These are phyloP conservation scores for Polygonum aviculare DNA, from an alignment of 148 eudicot species.

Conservation along the genomic window DNA sequence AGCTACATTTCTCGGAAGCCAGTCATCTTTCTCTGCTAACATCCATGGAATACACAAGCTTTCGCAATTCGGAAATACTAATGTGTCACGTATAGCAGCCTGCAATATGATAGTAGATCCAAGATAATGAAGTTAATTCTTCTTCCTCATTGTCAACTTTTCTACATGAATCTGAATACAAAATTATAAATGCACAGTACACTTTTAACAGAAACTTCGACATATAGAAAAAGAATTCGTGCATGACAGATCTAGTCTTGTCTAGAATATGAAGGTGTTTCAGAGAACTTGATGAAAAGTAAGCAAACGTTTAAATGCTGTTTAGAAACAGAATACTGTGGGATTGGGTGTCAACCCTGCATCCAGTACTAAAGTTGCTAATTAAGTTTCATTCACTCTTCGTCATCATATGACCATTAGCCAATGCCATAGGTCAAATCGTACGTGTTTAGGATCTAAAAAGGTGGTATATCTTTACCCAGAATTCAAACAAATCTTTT, in stretches of 20 bases:
- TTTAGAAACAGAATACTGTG: neutral
- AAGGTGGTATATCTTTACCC: neutral
- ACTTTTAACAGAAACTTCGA: neutral
- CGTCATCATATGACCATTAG: neutral
- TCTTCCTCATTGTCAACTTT: neutral
- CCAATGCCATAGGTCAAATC: neutral
- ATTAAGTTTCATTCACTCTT: neutral
- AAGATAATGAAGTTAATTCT: neutral
- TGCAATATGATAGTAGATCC: conserved; percentile 26
- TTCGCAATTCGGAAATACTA: conserved; percentile 83
- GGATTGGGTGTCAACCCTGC: neutral
- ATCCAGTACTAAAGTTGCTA: neutral
- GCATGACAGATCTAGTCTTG: neutral
- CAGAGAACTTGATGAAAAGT: neutral
- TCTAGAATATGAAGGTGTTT: neutral
- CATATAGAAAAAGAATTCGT: neutral
- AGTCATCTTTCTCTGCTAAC: conserved; percentile 93
- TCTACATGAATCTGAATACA: neutral
- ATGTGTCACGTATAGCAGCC: conserved; percentile 69
- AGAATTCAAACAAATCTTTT: neutral
- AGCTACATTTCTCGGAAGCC: conserved; percentile 64
- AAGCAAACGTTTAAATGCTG: neutral
- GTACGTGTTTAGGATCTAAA: neutral
- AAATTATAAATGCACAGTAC: neutral
- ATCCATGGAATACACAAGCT: conserved; percentile 62